phyloP scores from a whole-genome alignment of 106 monocot species.

The Hemerocallis citrina region DNA sequence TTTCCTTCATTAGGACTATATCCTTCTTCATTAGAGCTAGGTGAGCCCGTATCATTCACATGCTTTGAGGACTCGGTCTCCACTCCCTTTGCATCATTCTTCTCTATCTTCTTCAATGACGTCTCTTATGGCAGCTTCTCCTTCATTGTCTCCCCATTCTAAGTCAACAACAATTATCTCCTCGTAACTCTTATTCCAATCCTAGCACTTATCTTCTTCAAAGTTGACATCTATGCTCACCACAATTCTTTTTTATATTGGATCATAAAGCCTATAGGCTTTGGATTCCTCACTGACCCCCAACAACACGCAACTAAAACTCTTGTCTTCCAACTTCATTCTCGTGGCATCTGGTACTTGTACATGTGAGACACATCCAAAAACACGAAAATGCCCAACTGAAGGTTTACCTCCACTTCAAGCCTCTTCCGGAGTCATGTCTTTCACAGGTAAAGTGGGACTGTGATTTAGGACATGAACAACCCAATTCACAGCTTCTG shows the following conservation, averaged over 20 bases:
- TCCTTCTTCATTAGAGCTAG: no score
- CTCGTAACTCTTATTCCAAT: no score
- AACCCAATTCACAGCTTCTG: slow-evolving; percentile 1
- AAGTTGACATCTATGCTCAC: background rate
- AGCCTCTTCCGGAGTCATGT: background rate
- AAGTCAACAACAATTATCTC: no score
- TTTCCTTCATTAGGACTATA: no score
- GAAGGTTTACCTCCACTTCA: background rate
- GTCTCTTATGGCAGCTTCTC: background rate
- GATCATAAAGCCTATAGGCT: slow-evolving; percentile 2
- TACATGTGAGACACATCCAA: background rate
- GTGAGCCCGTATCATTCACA: no score
- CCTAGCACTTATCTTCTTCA: background rate
- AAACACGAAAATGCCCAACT: background rate
- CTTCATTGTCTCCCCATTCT: background rate
- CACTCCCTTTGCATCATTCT: no score
- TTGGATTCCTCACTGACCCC: background rate
- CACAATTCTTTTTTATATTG: background rate
- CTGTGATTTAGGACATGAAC: slow-evolving; percentile 7
- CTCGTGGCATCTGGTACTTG: background rate
- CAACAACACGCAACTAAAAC: background rate
- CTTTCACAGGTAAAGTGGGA: background rate
- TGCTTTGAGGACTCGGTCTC: no score
- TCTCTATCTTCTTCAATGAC: background rate
- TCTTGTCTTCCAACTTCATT: background rate